Percentiles rank a stretch among this genome's conserved stretches.
Conservation (phyloP, 1,284 basidiomycete genomes). For the Ustilago nuda region DNA sequence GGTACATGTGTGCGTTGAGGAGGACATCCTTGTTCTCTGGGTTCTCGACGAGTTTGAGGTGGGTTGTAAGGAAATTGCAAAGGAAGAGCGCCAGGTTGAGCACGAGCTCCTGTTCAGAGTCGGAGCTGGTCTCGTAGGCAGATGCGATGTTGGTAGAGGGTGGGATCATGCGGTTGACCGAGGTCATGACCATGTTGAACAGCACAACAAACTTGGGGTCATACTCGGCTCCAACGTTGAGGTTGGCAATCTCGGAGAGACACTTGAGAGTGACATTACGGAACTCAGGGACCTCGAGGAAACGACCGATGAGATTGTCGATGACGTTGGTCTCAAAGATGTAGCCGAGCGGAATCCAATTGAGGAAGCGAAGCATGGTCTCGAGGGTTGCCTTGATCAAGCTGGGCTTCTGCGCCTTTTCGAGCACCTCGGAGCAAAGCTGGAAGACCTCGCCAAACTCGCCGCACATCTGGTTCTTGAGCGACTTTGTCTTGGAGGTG, state of each 20-base stretch:
- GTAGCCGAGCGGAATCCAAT: slow-evolving; percentile 99
- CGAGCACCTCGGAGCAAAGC: slow-evolving; percentile 80
- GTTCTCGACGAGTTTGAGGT: slow-evolving; percentile 91
- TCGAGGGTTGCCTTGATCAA: slow-evolving; percentile 95
- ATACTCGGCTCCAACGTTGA: slow-evolving; percentile 97
- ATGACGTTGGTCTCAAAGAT: slow-evolving; percentile 99
- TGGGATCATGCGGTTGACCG: slow-evolving; percentile 68
- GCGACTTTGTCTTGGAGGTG: slow-evolving; percentile 93
- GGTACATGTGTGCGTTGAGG: slow-evolving; percentile 84
- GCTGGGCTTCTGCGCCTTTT: slow-evolving; percentile 96
- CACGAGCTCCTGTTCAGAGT: slow-evolving; percentile 95
- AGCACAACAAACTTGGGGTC: slow-evolving; percentile 97
- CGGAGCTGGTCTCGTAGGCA: slow-evolving; percentile 89
- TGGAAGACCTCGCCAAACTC: slow-evolving; percentile 69
- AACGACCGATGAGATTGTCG: slow-evolving; percentile 88
- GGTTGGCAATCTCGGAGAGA: slow-evolving; percentile 85
- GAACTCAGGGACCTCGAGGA: slow-evolving; percentile 96
- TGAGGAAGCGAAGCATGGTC: slow-evolving; percentile 93
- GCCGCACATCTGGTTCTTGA: slow-evolving; percentile 79
- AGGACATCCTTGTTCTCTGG: slow-evolving; percentile 91
- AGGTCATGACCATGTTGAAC: slow-evolving; percentile 78
- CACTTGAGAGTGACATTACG: slow-evolving; percentile 98
- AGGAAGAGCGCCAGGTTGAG: slow-evolving; percentile 97
- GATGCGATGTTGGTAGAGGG: slow-evolving; percentile 86
- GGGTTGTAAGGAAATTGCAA: slow-evolving; percentile 86